Percentiles rank a stretch among this genome's conserved stretches.
These are phyloP conservation scores for Botrytis hyacinthi DNA, from an alignment of 2,329 filamentous ascomycete species.

Conservation along the genomic window DNA sequence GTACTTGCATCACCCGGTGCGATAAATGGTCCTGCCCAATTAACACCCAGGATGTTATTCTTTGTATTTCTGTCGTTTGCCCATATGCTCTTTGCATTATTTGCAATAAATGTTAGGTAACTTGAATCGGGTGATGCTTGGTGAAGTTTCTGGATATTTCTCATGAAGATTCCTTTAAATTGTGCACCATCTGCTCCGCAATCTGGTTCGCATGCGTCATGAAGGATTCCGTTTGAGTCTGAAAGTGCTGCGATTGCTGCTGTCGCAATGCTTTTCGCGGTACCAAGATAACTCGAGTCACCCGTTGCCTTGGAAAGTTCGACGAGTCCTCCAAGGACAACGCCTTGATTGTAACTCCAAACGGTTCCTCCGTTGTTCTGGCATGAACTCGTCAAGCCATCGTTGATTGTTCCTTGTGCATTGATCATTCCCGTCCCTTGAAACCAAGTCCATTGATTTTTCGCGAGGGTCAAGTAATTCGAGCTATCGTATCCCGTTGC, in stretches of 20 bases:
- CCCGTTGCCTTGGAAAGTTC: conserved; percentile 56
- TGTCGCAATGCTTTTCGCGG: conserved; percentile 53
- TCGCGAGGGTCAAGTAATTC: conserved; percentile 56
- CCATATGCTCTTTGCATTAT: conserved; percentile 69
- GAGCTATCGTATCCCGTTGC: conserved; percentile 48
- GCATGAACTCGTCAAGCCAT: conserved; percentile 51
- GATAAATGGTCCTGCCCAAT: conserved; percentile 62
- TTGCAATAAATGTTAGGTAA: conserved; percentile 55
- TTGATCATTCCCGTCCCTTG: conserved; percentile 49
- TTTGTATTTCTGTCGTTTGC: conserved; percentile 49
- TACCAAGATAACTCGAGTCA: conserved; percentile 41
- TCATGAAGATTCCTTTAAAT: conserved; percentile 72
- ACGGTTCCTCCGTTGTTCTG: conserved; percentile 45
- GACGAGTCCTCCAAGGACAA: conserved; percentile 56
- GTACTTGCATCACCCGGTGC: conserved; percentile 53
- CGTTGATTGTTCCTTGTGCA: conserved; percentile 49
- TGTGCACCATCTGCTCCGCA: conserved; percentile 53
- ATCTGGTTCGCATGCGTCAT: conserved; percentile 53
- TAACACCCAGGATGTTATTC: conserved; percentile 52
- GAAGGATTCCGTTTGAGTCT: conserved; percentile 49
- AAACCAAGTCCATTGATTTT: conserved; percentile 53
- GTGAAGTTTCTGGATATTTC: conserved; percentile 58
- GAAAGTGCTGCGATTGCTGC: conserved; percentile 50
- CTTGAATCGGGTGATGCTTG: conserved; percentile 47
- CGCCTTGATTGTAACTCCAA: conserved; percentile 61